These are phyloP conservation scores for sunflower (Helianthus annuus) DNA, from an alignment of 129 eudicot genomes.

Conservation along the genomic window DNA sequence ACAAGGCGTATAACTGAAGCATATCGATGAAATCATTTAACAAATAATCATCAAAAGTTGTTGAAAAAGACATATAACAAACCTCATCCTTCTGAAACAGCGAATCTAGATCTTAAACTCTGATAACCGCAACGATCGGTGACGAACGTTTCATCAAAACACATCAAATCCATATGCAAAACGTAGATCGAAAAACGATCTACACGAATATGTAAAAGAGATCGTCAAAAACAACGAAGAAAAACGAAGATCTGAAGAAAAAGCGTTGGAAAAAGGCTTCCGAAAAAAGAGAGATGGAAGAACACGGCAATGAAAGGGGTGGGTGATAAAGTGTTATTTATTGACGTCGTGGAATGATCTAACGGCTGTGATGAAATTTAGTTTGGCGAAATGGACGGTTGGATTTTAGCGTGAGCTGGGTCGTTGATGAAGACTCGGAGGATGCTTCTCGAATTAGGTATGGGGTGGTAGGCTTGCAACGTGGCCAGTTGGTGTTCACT, in stretches of 20 bases:
- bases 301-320: conserved; percentile 15
- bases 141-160: background rate
- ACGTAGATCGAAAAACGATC: conserved; percentile 54
- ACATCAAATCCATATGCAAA: conserved; percentile 31
- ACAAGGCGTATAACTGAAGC: background rate
- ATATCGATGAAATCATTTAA: background rate
- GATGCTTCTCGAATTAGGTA: conserved; percentile 25
- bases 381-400: conserved; percentile 13
- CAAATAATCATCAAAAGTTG: too few species aligned
- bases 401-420: conserved; percentile 27
- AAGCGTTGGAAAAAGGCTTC: background rate
- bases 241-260: conserved; percentile 11
- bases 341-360: conserved; percentile 36
- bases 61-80: background rate
- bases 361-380: conserved; percentile 41
- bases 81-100: conserved; percentile 21
- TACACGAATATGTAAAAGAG: background rate
- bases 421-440: conserved; percentile 22
- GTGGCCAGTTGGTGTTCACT: conserved; percentile 25
- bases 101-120: background rate
- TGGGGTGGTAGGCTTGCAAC: conserved; percentile 21
- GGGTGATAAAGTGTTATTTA: conserved; percentile 34
- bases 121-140: background rate
- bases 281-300: background rate
- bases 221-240: background rate